Base-by-base conservation (phyloP, 768 basidiomycete species). In the Mycena rebaudengoi region DNA sequence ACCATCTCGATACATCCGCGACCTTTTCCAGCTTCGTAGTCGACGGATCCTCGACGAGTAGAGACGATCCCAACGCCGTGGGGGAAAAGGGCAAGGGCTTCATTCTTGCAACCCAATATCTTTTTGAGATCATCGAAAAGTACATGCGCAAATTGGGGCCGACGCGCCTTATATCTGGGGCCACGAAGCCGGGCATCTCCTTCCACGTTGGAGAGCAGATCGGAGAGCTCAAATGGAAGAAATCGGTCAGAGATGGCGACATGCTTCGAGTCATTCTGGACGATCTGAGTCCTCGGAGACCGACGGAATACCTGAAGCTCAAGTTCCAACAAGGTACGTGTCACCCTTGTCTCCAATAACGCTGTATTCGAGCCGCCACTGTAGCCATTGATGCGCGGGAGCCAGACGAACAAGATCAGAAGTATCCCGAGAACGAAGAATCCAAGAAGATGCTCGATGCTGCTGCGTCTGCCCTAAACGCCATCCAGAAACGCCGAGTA, bases 71-170 rank as follows among this genome's bases (percentile, higher is more conserved):
- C 20, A 55, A 30, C 16, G 52, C 61, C 25, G 53, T 62, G 4
- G 61, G 61, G 2, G 61, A 62, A n/a, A 62, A 62, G 39, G 61
- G 61, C 1, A 62, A 62, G 21, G 61, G 61, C 3, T 62, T 62
- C 20, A 56, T 62, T 7, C 21, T 62, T 5, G 61, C 61, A 16
- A 62, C 40, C 1, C 61, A 62, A 43, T 56, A 49, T 25, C 32
- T 55, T 0, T 28, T 48, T 21, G 61, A 62, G 26, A 28, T 23
- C 20, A 41, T 62, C 26, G 60, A 52, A 14, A 20, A 20, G 41
- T n/a, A n/a, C n/a, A 37, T 37, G 35, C 18, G 35, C 11, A 18
- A 37, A 10, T 37, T 37, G 35, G 21, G 21, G 8, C 13, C 11
- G 12, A 13, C 43, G 43, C 12, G 21, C 21, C 21, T 13, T 8